phyloP scores from a whole-genome alignment of 1,284 basidiomycete species.

The Rhodotorula sp. region DNA sequence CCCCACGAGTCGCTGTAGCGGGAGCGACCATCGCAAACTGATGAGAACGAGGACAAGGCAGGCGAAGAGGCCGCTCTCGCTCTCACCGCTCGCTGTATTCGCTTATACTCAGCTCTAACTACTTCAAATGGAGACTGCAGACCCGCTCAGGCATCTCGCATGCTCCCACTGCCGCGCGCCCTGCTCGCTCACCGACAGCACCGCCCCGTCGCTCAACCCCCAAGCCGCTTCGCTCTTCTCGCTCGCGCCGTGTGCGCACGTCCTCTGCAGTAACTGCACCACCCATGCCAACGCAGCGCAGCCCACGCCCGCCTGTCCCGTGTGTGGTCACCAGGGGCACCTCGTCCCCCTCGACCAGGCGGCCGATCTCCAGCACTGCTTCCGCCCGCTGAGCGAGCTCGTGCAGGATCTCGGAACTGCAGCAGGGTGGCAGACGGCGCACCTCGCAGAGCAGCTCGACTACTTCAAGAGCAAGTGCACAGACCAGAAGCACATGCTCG shows the following conservation, averaged over 20 bases:
- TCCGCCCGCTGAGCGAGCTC: constrained; percentile 6
- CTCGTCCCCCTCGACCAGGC: constrained; percentile 14
- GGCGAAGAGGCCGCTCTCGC: neutral
- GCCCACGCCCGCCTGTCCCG: constrained; percentile 12
- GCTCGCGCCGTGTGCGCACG: constrained; percentile 30
- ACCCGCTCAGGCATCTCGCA: constrained; percentile 13
- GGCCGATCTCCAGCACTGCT: constrained; percentile 14
- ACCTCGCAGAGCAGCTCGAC: constrained; percentile 28
- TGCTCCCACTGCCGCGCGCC: constrained; percentile 20
- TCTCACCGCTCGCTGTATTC: neutral
- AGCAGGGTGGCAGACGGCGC: constrained; percentile 14
- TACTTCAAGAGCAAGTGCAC: constrained; percentile 21
- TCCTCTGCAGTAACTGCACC: constrained; percentile 22
- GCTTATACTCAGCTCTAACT: neutral
- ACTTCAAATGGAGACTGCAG: no score
- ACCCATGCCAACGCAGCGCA: neutral
- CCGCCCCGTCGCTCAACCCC: neutral
- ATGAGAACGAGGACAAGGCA: neutral
- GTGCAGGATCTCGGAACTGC: constrained; percentile 9
- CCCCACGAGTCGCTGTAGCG: neutral
- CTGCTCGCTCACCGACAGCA: neutral
- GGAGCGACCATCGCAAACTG: neutral
- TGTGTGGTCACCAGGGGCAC: constrained; percentile 5
- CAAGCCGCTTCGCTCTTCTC: constrained; percentile 1
- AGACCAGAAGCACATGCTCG: constrained; percentile 24